Percentiles rank a stretch among this genome's conserved stretches.
phyloP scores from a whole-genome alignment of 2,329 filamentous ascomycete genomes.

The Ophiostoma himal-ulmi region DNA sequence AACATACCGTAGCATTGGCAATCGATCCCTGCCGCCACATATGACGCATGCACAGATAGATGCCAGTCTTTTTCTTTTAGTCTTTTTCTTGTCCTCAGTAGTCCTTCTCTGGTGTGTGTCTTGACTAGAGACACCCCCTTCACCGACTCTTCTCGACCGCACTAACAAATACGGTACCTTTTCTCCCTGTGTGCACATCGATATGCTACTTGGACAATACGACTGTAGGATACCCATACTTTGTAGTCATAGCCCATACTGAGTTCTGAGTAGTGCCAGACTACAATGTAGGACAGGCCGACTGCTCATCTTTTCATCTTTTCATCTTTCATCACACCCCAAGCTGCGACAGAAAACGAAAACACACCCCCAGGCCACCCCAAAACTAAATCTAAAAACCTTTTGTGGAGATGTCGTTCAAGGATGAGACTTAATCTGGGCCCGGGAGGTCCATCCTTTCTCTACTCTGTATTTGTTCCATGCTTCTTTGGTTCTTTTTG shows the following conservation, averaged over 20 bases:
- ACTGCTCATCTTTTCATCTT: not conserved
- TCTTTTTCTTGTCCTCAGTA: too few species aligned
- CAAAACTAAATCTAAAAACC: not conserved
- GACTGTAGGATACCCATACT: not conserved
- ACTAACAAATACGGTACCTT: slow-evolving; percentile 2
- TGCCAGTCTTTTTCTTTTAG: not conserved
- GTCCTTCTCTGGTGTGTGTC: too few species aligned
- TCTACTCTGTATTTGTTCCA: slow-evolving; percentile 15
- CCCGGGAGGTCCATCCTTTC: slow-evolving; percentile 14
- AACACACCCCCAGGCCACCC: slow-evolving; percentile 4
- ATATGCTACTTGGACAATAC: not conserved
- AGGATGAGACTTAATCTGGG: slow-evolving; percentile 15
- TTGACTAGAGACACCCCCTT: not conserved
- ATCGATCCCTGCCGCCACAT: slow-evolving; percentile 12
- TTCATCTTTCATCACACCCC: not conserved
- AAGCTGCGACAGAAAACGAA: not conserved
- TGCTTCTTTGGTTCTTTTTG: not conserved
- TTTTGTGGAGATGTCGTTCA: slow-evolving; percentile 6
- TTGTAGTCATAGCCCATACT: not conserved
- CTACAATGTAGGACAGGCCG: not conserved
- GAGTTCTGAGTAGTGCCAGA: not conserved
- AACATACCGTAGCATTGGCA: not conserved
- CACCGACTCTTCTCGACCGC: slow-evolving; percentile 7
- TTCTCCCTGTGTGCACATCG: slow-evolving; percentile 11
- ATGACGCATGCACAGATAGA: slow-evolving; percentile 8